A percentile compares a stretch with the other conserved stretches of the same genome.
phyloP scores from a whole-genome alignment of 257 asterid species.

The Nicotiana noctiflora region DNA sequence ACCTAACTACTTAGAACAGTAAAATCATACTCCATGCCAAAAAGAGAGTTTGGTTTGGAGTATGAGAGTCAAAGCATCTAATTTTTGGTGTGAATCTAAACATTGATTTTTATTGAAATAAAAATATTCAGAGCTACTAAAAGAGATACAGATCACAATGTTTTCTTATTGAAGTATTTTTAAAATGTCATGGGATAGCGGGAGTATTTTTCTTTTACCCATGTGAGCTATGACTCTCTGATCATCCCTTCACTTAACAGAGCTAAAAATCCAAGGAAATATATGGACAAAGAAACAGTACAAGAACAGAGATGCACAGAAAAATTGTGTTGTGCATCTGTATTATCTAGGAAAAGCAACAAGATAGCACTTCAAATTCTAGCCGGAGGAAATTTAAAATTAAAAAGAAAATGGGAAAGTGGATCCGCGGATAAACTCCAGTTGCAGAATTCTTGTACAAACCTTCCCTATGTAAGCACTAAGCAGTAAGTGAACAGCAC shows the following conservation, averaged over 20 bases:
- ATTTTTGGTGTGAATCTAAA: background rate
- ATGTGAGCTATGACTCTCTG: background rate
- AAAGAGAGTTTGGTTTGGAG: background rate
- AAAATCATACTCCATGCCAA: background rate
- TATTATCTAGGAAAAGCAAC: constrained; percentile 1
- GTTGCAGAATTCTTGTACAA: background rate
- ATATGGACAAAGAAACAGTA: background rate
- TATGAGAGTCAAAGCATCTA: background rate
- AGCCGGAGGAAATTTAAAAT: background rate
- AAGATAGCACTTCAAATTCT: background rate
- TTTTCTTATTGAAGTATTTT: background rate
- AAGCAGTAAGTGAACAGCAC: background rate
- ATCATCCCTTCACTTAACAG: background rate
- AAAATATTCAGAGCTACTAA: background rate
- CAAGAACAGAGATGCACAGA: background rate
- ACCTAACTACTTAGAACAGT: background rate
- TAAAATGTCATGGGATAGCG: background rate
- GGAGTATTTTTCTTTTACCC: background rate
- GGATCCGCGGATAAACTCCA: background rate
- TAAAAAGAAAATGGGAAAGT: background rate
- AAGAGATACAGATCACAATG: background rate
- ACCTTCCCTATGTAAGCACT: background rate
- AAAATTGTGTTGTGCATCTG: background rate
- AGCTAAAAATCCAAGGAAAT: background rate
- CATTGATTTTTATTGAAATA: background rate